Conservation (phyloP, 1,284 basidiomycete species). For the Apiotrichum veenhuisii region DNA sequence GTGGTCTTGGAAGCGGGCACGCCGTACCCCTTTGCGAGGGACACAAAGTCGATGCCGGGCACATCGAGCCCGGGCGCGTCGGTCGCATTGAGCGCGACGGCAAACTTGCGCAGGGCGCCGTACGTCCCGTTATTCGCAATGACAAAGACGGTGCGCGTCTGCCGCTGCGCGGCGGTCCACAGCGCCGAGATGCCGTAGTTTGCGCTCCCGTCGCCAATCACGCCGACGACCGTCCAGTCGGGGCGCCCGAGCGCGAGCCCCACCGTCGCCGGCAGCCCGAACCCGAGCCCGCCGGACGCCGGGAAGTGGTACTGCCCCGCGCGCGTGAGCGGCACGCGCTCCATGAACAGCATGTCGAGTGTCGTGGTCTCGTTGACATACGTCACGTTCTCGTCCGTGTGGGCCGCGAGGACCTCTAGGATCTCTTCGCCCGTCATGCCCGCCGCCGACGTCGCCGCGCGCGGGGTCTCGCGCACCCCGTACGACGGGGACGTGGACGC, state of each 20-base stretch:
- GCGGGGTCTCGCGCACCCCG: not conserved
- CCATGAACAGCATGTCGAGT: slow-evolving; percentile 5
- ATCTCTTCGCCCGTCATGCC: slow-evolving; percentile 10
- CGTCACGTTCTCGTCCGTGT: not conserved
- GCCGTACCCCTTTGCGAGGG: slow-evolving; percentile 13
- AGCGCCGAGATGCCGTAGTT: slow-evolving; percentile 15
- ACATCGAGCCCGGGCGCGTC: slow-evolving; percentile 10
- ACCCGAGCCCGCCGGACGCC: slow-evolving; percentile 14
- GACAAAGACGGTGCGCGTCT: slow-evolving; percentile 11
- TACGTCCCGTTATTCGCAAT: slow-evolving; percentile 16
- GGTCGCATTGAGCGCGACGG: slow-evolving; percentile 1
- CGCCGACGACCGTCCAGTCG: slow-evolving; percentile 11
- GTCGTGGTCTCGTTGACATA: slow-evolving; percentile 19
- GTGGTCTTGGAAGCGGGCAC: slow-evolving; percentile 1
- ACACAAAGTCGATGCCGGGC: slow-evolving; percentile 15
- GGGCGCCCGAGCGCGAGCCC: slow-evolving; percentile 10
- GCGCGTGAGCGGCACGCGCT: not conserved
- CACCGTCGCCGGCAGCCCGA: slow-evolving; percentile 12
- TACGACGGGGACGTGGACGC: not conserved
- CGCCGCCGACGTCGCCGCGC: not conserved
- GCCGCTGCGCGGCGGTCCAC: slow-evolving; percentile 8
- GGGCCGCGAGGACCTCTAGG: slow-evolving; percentile 2
- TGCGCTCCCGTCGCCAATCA: slow-evolving; percentile 13
- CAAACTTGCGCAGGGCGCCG: slow-evolving; percentile 13
- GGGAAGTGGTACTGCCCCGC: slow-evolving; percentile 14